phyloP scores from a whole-genome alignment of 2,329 filamentous ascomycete genomes.

The Phaeosphaeriaceae sp. region DNA sequence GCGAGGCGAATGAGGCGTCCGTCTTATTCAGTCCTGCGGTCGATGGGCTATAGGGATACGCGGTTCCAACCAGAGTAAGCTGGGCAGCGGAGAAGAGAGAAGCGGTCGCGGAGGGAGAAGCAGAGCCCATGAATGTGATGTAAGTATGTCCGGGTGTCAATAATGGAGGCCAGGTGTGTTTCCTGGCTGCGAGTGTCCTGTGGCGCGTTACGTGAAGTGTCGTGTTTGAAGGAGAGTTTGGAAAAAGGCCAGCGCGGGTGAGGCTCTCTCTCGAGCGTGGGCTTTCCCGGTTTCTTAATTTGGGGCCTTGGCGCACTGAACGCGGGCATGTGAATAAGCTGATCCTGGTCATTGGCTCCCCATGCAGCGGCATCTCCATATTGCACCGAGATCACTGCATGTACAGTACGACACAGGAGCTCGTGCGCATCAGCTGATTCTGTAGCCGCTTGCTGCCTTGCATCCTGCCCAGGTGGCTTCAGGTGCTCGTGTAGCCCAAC shows the following conservation, averaged over 20 bases:
- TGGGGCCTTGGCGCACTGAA: conserved; percentile 25
- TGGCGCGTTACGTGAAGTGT: conserved; percentile 18
- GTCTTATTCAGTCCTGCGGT: conserved; percentile 48
- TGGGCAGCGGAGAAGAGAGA: conserved; percentile 36
- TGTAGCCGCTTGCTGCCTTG: not conserved
- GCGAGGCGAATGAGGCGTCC: conserved; percentile 56
- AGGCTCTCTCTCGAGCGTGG: conserved; percentile 19
- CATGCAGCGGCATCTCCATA: conserved; percentile 17
- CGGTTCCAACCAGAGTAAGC: conserved; percentile 44
- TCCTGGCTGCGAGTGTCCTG: conserved; percentile 33
- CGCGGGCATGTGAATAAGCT: conserved; percentile 33
- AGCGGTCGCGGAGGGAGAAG: conserved; percentile 42
- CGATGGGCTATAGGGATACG: conserved; percentile 42
- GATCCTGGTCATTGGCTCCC: conserved; percentile 20
- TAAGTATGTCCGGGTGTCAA: conserved; percentile 26
- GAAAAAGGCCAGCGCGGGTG: conserved; percentile 26
- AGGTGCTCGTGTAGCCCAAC: not conserved
- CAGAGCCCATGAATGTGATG: conserved; percentile 55
- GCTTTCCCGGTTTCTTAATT: conserved; percentile 28
- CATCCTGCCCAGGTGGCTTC: not conserved
- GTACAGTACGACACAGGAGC: conserved; percentile 7
- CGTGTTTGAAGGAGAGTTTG: conserved; percentile 23
- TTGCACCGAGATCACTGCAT: conserved; percentile 1
- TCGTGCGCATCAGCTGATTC: conserved; percentile 2
- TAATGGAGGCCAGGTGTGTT: conserved; percentile 37